Percentiles rank a stretch among this genome's conserved stretches.
phyloP scores from a whole-genome alignment of 2,329 filamentous ascomycete species.

The Lasiodiplodia sp. region DNA sequence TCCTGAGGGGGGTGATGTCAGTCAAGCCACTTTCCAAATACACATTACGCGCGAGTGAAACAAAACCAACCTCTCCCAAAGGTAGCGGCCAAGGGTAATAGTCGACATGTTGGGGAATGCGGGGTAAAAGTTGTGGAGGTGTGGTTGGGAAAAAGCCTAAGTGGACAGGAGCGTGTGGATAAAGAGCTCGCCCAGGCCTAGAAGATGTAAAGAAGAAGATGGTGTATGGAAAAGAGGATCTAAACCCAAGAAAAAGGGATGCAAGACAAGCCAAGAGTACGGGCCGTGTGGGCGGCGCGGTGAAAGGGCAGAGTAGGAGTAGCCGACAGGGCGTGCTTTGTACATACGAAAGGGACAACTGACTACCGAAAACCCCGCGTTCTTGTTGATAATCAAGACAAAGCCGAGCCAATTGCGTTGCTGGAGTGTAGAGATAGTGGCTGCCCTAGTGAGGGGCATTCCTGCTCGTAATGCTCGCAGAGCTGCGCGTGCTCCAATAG shows the following conservation, averaged over 20 bases:
- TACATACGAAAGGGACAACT: neutral
- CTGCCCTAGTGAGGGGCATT: constrained; percentile 15
- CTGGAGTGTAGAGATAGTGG: neutral
- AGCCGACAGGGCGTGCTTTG: constrained; percentile 14
- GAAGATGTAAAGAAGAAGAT: neutral
- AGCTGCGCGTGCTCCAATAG: constrained; percentile 12
- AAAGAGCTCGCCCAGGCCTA: neutral
- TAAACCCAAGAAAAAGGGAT: constrained; percentile 6
- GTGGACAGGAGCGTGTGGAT: neutral
- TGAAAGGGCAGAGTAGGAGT: neutral
- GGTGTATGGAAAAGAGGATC: neutral
- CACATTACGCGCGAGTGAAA: neutral
- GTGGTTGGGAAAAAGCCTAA: neutral
- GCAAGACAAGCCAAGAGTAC: neutral
- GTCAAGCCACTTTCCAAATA: neutral
- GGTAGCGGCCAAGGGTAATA: constrained; percentile 51
- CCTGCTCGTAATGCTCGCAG: constrained; percentile 14
- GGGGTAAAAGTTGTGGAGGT: neutral
- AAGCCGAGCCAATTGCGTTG: constrained; percentile 1
- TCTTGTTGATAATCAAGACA: neutral
- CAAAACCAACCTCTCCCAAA: constrained; percentile 46
- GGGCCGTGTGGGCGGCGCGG: neutral
- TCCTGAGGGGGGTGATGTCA: constrained; percentile 34
- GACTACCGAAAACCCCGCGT: neutral
- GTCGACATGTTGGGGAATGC: constrained; percentile 36